Percentiles rank a stretch among this genome's conserved stretches.
Conservation (phyloP, 441 rosid species). For the Euphorbia corollata region DNA sequence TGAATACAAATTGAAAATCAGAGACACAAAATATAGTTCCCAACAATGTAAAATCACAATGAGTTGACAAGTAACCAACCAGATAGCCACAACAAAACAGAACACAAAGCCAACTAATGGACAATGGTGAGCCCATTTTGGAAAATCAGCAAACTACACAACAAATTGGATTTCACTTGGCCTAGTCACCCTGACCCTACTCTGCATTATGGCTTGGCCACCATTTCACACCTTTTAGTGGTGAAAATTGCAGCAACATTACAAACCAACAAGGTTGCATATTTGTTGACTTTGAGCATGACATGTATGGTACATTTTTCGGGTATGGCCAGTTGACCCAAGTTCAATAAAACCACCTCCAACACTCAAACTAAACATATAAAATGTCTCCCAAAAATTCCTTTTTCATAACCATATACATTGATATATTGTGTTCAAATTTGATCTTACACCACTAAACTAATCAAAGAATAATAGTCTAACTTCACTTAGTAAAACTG, state of each 20-base stretch:
- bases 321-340: too few relatives aligned
- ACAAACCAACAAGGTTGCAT: too few relatives aligned
- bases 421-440: neutral
- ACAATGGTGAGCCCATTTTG: neutral
- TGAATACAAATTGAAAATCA: slow-evolving; percentile 6
- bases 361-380: neutral
- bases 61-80: neutral
- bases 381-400: neutral
- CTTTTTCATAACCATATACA: neutral
- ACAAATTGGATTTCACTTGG: neutral
- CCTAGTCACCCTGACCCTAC: too few relatives aligned
- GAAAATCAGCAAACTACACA: neutral
- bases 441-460: neutral
- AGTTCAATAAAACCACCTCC: too few relatives aligned
- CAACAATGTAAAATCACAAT: neutral
- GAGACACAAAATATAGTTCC: neutral
- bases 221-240: too few relatives aligned
- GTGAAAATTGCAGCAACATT: too few relatives aligned
- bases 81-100: neutral
- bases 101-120: neutral
- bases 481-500: neutral
- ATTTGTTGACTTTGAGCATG: too few relatives aligned
- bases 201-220: too few relatives aligned
- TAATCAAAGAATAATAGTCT: slow-evolving; percentile 22
- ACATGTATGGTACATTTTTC: too few relatives aligned